A percentile compares a stretch with the other conserved stretches of the same genome.
Conservation (phyloP, 768 basidiomycete species). For the Collybiopsis confluens region DNA sequence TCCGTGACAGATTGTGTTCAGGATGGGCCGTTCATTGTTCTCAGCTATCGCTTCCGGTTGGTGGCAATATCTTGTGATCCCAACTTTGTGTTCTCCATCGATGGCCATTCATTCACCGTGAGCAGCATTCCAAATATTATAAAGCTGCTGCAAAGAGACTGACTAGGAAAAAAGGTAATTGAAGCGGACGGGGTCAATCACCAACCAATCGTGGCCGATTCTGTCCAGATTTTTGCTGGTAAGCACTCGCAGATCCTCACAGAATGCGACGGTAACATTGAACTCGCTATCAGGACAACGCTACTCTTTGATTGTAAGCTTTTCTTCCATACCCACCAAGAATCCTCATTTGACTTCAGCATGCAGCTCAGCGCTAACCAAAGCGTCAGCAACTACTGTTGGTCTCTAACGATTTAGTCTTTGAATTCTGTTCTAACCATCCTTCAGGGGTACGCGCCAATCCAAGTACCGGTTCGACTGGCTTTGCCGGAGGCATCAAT, state of each 20-base stretch:
- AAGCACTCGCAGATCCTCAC: neutral
- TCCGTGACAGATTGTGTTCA: too few species aligned
- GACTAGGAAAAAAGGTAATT: conserved; percentile 16
- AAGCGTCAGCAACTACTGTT: conserved; percentile 44
- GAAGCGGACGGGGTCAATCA: conserved; percentile 32
- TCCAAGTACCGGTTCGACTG: conserved; percentile 20
- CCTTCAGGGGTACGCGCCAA: conserved; percentile 35
- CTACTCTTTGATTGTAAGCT: conserved; percentile 36
- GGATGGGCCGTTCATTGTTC: neutral
- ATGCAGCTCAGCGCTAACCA: conserved; percentile 31
- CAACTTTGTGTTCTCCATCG: conserved; percentile 18
- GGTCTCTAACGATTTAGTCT: neutral
- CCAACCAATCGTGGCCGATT: conserved; percentile 32
- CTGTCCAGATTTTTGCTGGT: conserved; percentile 27
- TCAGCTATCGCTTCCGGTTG: conserved; percentile 23
- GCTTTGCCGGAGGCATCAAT: conserved; percentile 35
- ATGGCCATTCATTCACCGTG: conserved; percentile 10
- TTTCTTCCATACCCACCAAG: too few species aligned
- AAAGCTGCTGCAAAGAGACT: neutral
- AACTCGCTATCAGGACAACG: conserved; percentile 28
- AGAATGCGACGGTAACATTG: neutral
- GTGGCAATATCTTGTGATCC: conserved; percentile 20
- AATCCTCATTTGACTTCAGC: neutral
- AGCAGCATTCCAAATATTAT: neutral
- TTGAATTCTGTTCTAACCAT: neutral